Evolutionary conservation across 1,139 yeast species (phyloP).

Genomic region (Kodamaea fungicola): DNA sequence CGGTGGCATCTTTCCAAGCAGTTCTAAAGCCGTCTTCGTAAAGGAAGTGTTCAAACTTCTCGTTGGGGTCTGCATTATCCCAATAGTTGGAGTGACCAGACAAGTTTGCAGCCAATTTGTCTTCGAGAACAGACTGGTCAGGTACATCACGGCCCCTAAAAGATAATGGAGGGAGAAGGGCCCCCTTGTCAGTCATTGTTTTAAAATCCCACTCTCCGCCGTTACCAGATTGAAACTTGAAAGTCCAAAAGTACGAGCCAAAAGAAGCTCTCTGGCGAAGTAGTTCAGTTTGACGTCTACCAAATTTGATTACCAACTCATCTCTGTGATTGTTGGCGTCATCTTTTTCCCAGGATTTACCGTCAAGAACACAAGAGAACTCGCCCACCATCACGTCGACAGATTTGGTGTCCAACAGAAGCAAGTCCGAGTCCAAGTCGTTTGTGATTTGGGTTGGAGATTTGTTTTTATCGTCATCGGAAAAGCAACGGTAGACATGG

Average conservation of each 20-base stretch:
- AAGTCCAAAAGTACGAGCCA: conserved; percentile 90
- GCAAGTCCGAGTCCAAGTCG: conserved; percentile 52
- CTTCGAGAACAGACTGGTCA: conserved; percentile 41
- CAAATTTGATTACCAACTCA: conserved; percentile 35
- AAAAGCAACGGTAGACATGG: conserved; percentile 84
- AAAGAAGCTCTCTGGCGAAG: conserved; percentile 53
- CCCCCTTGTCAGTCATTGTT: conserved; percentile 70
- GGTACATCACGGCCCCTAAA: conserved; percentile 29
- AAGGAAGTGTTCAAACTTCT: conserved; percentile 75
- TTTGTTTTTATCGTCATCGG: conserved; percentile 67
- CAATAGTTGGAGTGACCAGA: conserved; percentile 62
- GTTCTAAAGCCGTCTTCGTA: conserved; percentile 70
- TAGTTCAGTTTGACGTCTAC: conserved; percentile 37
- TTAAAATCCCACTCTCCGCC: conserved; percentile 97
- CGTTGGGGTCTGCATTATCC: conserved; percentile 55
- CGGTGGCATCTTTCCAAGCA: conserved; percentile 70
- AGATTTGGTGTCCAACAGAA: conserved; percentile 44
- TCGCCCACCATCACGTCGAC: conserved; percentile 86
- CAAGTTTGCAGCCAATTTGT: conserved; percentile 34
- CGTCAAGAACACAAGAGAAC: conserved; percentile 84
- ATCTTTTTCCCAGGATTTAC: conserved; percentile 61
- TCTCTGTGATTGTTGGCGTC: conserved; percentile 43
- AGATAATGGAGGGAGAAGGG: conserved; percentile 32
- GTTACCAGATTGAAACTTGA: conserved; percentile 77
- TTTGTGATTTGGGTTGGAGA: conserved; percentile 59